A percentile compares a stretch with the other conserved stretches of the same genome.
These are phyloP conservation scores for Saturnispora bothae DNA, from an alignment of 805 yeast species.

Conservation along the genomic window DNA sequence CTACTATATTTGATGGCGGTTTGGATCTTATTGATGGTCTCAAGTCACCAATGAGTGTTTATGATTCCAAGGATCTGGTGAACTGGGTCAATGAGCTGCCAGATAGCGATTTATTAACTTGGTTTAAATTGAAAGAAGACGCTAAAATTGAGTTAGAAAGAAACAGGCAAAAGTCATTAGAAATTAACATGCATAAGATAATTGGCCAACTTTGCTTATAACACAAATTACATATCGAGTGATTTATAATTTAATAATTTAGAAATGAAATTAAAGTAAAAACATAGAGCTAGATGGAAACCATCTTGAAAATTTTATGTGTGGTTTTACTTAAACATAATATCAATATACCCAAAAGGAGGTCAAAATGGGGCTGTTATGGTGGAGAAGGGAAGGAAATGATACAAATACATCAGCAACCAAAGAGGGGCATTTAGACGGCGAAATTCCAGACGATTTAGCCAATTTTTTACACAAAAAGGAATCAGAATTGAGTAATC, in stretches of 20 bases:
- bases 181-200: too few species aligned
- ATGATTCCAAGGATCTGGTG: constrained; percentile 13
- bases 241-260: too few species aligned
- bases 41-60: constrained; percentile 22
- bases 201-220: too few species aligned
- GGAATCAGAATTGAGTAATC: constrained; percentile 22
- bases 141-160: constrained; percentile 3
- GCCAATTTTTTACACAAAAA: constrained; percentile 18
- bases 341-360: constrained; percentile 4
- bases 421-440: not conserved
- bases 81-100: constrained; percentile 49
- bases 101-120: constrained; percentile 30
- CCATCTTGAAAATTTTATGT: too few species aligned
- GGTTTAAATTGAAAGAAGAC: constrained; percentile 20
- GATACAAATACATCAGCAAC: not conserved
- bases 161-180: constrained; percentile 8
- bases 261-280: too few species aligned
- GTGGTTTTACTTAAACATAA: too few species aligned
- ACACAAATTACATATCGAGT: too few species aligned
- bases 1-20: constrained; percentile 25
- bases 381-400: constrained; percentile 9
- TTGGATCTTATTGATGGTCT: not conserved
- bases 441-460: constrained; percentile 19
- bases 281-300: too few species aligned
- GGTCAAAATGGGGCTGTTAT: constrained; percentile 15